phyloP scores from a whole-genome alignment of 2,329 filamentous ascomycete species.

The Colletotrichum sp. region DNA sequence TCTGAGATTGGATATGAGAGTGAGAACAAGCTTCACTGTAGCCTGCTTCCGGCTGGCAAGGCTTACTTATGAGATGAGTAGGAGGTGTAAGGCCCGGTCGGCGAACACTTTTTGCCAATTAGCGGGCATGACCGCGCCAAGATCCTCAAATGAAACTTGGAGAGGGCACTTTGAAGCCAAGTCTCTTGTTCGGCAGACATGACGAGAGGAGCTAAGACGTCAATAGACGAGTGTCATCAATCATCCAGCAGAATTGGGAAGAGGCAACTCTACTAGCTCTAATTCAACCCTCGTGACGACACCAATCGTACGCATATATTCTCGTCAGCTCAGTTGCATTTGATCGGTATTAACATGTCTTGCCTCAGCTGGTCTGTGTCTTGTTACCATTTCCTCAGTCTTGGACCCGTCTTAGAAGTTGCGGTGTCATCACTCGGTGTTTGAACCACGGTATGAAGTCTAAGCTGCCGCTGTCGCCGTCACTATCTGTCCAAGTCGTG shows the following conservation, averaged over 20 bases:
- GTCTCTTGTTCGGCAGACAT: neutral
- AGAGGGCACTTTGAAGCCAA: neutral
- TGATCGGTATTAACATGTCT: too few relatives aligned
- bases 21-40: neutral
- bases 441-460: accelerated
- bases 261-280: neutral
- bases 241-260: too few relatives aligned
- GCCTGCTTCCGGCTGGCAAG: neutral
- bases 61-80: neutral
- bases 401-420: too few relatives aligned
- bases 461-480: too few relatives aligned
- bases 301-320: neutral
- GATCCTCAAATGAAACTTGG: neutral
- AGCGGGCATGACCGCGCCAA: neutral
- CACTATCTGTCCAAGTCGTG: neutral
- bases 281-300: neutral
- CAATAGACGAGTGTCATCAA: too few relatives aligned
- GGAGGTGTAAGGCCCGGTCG: neutral
- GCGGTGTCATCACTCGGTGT: too few relatives aligned
- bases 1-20: neutral
- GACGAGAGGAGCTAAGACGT: too few relatives aligned
- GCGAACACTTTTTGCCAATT: neutral
- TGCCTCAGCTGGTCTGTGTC: too few relatives aligned
- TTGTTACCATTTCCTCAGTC: accelerated
- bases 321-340: too few relatives aligned